These are phyloP conservation scores for Xylariaceae sp. DNA, from an alignment of 2,329 filamentous ascomycete species.

Conservation along the genomic window DNA sequence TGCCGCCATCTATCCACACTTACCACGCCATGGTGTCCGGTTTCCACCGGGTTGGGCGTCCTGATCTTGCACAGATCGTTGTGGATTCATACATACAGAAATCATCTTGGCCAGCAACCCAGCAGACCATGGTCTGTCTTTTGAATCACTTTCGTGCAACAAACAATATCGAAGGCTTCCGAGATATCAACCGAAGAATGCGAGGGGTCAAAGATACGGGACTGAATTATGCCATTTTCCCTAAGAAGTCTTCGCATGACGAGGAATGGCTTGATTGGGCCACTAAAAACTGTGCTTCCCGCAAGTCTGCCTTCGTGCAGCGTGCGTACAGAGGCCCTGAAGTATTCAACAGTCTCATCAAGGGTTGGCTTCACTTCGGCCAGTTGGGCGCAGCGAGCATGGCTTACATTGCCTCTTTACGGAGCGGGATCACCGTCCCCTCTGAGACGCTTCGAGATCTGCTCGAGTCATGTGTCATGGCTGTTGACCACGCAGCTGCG, in stretches of 20 bases:
- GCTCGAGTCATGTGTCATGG: slow-evolving; percentile 16
- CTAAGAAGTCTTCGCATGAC: slow-evolving; percentile 23
- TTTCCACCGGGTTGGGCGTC: slow-evolving; percentile 50
- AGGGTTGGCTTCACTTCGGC: slow-evolving; percentile 44
- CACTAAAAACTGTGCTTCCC: slow-evolving; percentile 26
- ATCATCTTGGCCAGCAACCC: slow-evolving; percentile 42
- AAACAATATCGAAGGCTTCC: slow-evolving; percentile 38
- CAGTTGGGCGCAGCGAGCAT: slow-evolving; percentile 22
- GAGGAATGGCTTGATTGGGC: slow-evolving; percentile 20
- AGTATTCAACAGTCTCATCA: slow-evolving; percentile 42
- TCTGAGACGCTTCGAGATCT: slow-evolving; percentile 22
- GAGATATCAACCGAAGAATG: slow-evolving; percentile 41
- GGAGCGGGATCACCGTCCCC: slow-evolving; percentile 14
- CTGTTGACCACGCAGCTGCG: slow-evolving; percentile 15
- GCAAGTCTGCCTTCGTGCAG: slow-evolving; percentile 29
- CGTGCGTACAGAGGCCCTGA: slow-evolving; percentile 33
- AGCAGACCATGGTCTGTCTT: slow-evolving; percentile 44
- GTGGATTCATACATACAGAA: slow-evolving; percentile 45
- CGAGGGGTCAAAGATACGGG: slow-evolving; percentile 35
- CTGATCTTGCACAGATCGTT: slow-evolving; percentile 48
- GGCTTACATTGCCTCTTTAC: slow-evolving; percentile 25
- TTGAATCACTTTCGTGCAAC: slow-evolving; percentile 45
- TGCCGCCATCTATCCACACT: slow-evolving; percentile 62
- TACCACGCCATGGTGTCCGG: slow-evolving; percentile 68
- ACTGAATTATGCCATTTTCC: slow-evolving; percentile 19